Conservation (phyloP, 2,329 filamentous ascomycete species). For the Cladosporium colombiae region DNA sequence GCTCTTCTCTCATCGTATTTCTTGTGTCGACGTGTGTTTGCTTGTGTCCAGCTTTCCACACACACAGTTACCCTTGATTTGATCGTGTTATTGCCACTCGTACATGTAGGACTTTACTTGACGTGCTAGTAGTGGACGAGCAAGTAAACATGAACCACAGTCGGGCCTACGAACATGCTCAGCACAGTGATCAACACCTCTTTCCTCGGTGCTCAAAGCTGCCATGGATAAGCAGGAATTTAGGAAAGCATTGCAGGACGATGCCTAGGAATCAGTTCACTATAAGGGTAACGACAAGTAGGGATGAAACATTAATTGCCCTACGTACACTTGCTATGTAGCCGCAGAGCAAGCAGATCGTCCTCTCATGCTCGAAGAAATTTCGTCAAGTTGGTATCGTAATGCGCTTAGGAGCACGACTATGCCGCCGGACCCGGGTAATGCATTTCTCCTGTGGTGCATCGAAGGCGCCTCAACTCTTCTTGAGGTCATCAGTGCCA, state of each 20-base stretch:
- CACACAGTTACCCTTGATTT: neutral
- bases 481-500: neutral
- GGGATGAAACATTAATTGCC: neutral
- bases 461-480: neutral
- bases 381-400: conserved; percentile 8
- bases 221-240: neutral
- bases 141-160: neutral
- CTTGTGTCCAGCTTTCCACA: neutral
- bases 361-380: neutral
- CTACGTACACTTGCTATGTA: conserved; percentile 6
- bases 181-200: neutral
- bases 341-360: neutral
- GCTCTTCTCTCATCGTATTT: no score
- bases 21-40: no score
- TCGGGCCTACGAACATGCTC: neutral
- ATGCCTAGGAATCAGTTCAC: neutral
- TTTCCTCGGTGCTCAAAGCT: neutral
- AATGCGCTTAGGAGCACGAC: conserved; percentile 3
- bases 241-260: neutral
- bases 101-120: neutral
- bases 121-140: neutral
- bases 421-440: neutral
- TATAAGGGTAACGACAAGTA: neutral
- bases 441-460: neutral
- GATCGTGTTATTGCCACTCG: neutral